Conservation (phyloP, 2,329 filamentous ascomycete species). For the Calonectria pseudoturangicola region DNA sequence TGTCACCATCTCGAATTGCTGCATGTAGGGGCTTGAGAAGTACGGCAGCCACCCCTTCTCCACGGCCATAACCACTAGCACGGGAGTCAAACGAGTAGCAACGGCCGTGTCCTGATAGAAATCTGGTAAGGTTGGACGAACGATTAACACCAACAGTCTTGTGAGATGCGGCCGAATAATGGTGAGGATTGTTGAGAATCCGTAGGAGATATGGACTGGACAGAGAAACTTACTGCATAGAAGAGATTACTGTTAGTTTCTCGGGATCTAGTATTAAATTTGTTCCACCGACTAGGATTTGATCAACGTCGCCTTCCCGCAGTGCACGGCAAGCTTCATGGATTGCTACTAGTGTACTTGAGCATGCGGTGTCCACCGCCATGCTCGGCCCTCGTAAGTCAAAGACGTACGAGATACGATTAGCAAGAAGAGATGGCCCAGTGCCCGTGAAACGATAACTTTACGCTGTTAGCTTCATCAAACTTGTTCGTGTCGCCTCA, state of each 20-base stretch:
- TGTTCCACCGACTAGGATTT: background rate
- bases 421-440: background rate
- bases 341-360: background rate
- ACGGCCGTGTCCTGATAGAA: conserved; percentile 2
- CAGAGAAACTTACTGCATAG: background rate
- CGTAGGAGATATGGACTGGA: background rate
- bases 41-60: conserved; percentile 24
- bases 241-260: background rate
- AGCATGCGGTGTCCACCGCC: conserved; percentile 7
- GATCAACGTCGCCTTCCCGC: background rate
- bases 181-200: background rate
- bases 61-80: conserved; percentile 15
- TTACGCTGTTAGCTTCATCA: background rate
- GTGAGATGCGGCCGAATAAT: background rate
- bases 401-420: conserved; percentile 6
- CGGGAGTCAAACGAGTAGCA: conserved; percentile 17
- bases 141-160: too few species aligned
- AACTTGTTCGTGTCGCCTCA: background rate
- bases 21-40: conserved; percentile 1
- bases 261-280: conserved; percentile 1
- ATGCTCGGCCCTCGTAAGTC: conserved; percentile 14
- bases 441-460: conserved; percentile 14
- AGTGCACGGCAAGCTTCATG: conserved; percentile 6
- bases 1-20: conserved; percentile 7
- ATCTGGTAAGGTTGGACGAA: background rate